Percentiles rank a stretch among this genome's conserved stretches.
Conservation (phyloP, 768 basidiomycete species). For the Tulasnella calospora region DNA sequence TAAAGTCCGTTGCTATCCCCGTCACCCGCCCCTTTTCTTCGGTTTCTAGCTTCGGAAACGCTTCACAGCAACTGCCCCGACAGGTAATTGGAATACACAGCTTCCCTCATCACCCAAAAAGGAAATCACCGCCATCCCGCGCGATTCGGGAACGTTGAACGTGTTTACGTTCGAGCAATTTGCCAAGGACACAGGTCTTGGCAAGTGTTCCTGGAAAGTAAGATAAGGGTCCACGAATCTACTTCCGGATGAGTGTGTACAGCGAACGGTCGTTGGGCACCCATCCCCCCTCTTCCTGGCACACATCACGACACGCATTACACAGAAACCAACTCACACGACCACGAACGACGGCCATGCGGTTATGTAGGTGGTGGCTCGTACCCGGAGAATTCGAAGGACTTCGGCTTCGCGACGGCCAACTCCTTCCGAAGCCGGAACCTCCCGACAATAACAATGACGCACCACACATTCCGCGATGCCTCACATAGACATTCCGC, state of each 20-base stretch:
- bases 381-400: not conserved
- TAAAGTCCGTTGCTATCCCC: conserved; percentile 3
- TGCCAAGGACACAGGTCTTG: not conserved
- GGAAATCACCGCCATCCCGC: not conserved
- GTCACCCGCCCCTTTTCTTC: not conserved
- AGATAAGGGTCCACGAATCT: not conserved
- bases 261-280: not conserved
- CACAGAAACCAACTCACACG: not conserved
- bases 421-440: not conserved
- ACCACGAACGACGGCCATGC: not conserved
- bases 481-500: not conserved
- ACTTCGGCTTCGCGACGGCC: conserved; percentile 2
- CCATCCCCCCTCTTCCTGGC: not conserved
- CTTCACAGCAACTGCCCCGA: not conserved
- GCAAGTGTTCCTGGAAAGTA: not conserved
- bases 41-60: not conserved
- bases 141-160: not conserved
- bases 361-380: not conserved
- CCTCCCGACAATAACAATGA: not conserved
- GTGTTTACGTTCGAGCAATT: not conserved
- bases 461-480: not conserved
- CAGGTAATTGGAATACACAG: not conserved
- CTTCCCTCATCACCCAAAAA: not conserved
- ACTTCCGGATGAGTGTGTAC: not conserved
- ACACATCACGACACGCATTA: not conserved